A percentile compares a stretch with the other conserved stretches of the same genome.
Evolutionary conservation across 2,329 filamentous ascomycete genomes (phyloP).

Genomic region (Stenocarpella maydis): DNA sequence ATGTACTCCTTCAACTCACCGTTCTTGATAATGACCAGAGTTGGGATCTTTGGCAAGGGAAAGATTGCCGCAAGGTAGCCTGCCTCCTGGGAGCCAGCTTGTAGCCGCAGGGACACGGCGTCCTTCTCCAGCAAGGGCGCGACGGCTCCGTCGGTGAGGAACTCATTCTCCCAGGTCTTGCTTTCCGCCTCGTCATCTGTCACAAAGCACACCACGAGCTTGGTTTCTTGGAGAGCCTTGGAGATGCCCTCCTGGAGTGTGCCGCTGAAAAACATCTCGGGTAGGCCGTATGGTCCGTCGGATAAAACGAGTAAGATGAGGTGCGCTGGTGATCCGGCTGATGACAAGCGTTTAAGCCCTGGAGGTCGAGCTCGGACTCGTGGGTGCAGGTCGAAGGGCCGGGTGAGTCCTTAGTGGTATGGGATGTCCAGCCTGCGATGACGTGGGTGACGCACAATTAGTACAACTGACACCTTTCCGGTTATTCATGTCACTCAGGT

Average conservation of each 20-base stretch:
- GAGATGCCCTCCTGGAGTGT: conserved; percentile 83
- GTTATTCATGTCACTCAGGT: background rate
- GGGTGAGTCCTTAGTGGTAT: background rate
- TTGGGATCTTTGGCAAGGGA: conserved; percentile 79
- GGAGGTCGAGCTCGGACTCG: background rate
- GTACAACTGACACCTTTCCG: conserved; percentile 5
- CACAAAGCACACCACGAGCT: conserved; percentile 86
- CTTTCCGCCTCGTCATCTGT: conserved; percentile 79
- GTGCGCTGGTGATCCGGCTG: background rate
- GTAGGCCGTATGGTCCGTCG: background rate
- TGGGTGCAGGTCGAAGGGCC: background rate
- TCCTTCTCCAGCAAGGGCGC: conserved; percentile 64
- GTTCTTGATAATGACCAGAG: conserved; percentile 81
- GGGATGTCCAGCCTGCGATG: background rate
- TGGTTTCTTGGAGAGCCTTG: conserved; percentile 75
- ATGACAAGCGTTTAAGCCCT: background rate
- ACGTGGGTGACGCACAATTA: background rate
- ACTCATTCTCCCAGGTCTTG: conserved; percentile 75
- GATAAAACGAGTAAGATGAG: background rate
- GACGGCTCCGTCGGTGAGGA: conserved; percentile 63
- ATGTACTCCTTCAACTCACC: conserved; percentile 82
- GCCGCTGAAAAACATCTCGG: conserved; percentile 81
- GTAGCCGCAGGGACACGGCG: conserved; percentile 74
- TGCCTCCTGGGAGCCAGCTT: conserved; percentile 80
- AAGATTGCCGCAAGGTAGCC: conserved; percentile 84